Evolutionary conservation across 768 basidiomycete genomes (phyloP).

Genomic region (Dentipellis sp.): DNA sequence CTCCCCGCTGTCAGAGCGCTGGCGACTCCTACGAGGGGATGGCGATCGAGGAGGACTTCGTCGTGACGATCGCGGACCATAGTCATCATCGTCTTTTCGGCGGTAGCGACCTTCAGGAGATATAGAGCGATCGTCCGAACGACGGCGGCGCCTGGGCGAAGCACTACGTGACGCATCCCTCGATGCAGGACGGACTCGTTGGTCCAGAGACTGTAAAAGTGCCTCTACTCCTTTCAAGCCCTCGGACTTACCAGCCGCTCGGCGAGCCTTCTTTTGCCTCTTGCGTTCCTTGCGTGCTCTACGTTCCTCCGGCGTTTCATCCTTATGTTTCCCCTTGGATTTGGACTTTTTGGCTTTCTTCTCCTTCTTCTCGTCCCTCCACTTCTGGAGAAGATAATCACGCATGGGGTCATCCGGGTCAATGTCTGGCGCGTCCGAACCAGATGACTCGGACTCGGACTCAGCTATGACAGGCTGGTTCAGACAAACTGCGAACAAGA

Average conservation of each 20-base stretch:
- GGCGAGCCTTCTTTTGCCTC: constrained; percentile 55
- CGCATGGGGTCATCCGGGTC: constrained; percentile 99
- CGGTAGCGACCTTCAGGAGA: not conserved
- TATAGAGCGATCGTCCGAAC: not conserved
- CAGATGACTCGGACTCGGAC: constrained; percentile 57
- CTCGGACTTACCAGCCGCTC: constrained; percentile 43
- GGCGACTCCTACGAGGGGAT: not conserved
- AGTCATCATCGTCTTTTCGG: not conserved
- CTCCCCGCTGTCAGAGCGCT: not conserved
- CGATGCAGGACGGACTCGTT: constrained; percentile 4
- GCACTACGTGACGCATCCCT: constrained; percentile 2
- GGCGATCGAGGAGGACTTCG: not conserved
- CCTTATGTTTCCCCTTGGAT: constrained; percentile 48
- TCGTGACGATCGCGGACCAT: not conserved
- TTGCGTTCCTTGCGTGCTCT: constrained; percentile 67
- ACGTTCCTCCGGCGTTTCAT: constrained; percentile 76
- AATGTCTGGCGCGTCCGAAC: constrained; percentile 53
- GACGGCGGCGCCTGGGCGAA: not conserved
- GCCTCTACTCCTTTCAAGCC: constrained; percentile 60
- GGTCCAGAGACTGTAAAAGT: constrained; percentile 43
- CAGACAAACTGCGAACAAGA: not conserved
- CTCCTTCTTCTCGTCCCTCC: constrained; percentile 57
- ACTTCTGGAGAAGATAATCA: constrained; percentile 76
- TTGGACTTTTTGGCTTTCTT: constrained; percentile 53
- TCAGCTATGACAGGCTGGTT: constrained; percentile 31